Evolutionary conservation across 441 rosid species (phyloP).

Genomic region (Aleurites moluccanus): DNA sequence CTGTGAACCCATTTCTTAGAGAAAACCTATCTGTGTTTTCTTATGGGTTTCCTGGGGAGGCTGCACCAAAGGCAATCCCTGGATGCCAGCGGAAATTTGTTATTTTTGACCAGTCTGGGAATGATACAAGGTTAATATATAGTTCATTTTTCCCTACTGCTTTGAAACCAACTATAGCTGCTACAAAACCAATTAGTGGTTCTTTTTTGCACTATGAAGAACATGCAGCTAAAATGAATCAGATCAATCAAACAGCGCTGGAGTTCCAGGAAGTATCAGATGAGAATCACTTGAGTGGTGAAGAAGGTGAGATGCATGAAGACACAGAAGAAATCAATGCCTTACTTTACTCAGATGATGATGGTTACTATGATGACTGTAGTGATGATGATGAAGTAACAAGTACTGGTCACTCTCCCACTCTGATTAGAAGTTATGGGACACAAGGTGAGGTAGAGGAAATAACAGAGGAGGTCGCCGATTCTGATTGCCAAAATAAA

Average conservation of each 20-base stretch:
- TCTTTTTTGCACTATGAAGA: conserved; percentile 29
- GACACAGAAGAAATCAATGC: conserved; percentile 83
- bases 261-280: conserved; percentile 36
- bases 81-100: conserved; percentile 45
- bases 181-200: conserved; percentile 28
- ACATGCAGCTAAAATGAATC: conserved; percentile 29
- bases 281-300: conserved; percentile 36
- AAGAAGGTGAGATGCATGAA: conserved; percentile 70
- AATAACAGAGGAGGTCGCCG: conserved; percentile 40
- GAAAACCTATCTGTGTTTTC: conserved; percentile 34
- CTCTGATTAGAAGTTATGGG: conserved; percentile 31
- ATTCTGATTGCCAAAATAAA: conserved; percentile 54
- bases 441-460: conserved; percentile 34
- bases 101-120: conserved; percentile 66
- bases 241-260: conserved; percentile 26
- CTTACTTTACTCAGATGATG: conserved; percentile 62
- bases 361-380: conserved; percentile 29
- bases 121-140: conserved; percentile 48
- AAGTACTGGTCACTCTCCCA: conserved; percentile 72
- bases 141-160: conserved; percentile 34
- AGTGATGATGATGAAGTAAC: conserved; percentile 50
- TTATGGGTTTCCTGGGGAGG: conserved; percentile 29
- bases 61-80: conserved; percentile 30
- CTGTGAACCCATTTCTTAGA: conserved; percentile 25
- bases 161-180: conserved; percentile 28